Evolutionary conservation across 108 stramenopile species (phyloP).

Genomic region (Cyclostephanos tholiformis): DNA sequence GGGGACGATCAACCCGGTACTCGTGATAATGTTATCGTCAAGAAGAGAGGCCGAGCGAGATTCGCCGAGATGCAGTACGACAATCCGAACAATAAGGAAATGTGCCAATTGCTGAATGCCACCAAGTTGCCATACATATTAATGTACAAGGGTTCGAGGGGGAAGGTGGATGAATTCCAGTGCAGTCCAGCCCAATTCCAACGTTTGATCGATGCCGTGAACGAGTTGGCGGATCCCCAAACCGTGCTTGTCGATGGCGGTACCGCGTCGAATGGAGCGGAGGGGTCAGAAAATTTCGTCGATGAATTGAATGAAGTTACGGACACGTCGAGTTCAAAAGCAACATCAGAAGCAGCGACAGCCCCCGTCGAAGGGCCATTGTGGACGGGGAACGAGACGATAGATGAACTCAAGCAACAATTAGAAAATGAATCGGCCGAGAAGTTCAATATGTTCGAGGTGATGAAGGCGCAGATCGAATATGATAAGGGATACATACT

Average conservation of each 20-base stretch:
- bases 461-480: slow-evolving; percentile 31
- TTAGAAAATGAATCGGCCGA: slow-evolving; percentile 4
- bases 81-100: slow-evolving; percentile 38
- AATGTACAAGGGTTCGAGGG: slow-evolving; percentile 38
- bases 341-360: slow-evolving; percentile 3
- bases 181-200: slow-evolving; percentile 41
- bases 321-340: neutral
- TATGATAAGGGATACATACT: slow-evolving; percentile 11
- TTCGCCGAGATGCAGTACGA: slow-evolving; percentile 56
- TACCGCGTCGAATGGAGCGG: neutral
- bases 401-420: slow-evolving; percentile 12
- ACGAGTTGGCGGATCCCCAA: slow-evolving; percentile 28
- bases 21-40: too few relatives aligned
- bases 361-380: neutral
- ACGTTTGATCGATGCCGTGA: slow-evolving; percentile 38
- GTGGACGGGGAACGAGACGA: neutral
- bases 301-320: neutral
- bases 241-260: neutral
- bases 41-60: slow-evolving; percentile 16
- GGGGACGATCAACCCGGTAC: too few relatives aligned
- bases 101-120: slow-evolving; percentile 45
- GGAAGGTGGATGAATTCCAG: slow-evolving; percentile 44
- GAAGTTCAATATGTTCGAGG: slow-evolving; percentile 23
- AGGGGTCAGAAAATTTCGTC: too few relatives aligned
- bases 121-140: slow-evolving; percentile 47